Evolutionary conservation across 2,329 filamentous ascomycete genomes (phyloP).

Genomic region (Paecilomyces dactylethromorphus): DNA sequence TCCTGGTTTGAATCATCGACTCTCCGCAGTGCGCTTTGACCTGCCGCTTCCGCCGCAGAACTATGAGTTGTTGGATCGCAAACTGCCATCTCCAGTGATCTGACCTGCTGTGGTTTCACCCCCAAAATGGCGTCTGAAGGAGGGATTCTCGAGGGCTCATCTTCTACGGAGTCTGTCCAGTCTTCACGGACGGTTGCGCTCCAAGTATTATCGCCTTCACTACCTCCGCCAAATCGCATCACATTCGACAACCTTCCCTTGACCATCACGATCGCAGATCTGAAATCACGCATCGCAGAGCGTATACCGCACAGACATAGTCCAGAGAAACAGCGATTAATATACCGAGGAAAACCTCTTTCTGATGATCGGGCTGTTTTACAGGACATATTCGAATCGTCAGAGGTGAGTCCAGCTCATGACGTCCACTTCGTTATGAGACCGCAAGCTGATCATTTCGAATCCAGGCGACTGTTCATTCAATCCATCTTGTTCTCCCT

Average conservation of each 20-base stretch:
- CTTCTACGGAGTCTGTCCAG: background rate
- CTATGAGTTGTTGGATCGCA: background rate
- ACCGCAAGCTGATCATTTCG: background rate
- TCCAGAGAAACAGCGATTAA: conserved; percentile 48
- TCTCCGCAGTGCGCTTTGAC: background rate
- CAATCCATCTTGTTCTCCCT: conserved; percentile 38
- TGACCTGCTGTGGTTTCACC: background rate
- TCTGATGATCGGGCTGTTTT: conserved; percentile 44
- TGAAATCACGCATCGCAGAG: conserved; percentile 48
- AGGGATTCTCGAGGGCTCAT: background rate
- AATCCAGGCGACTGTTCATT: conserved; percentile 19
- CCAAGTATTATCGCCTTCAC: conserved; percentile 36
- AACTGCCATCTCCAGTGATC: background rate
- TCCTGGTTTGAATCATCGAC: background rate
- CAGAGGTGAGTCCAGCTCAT: conserved; percentile 38
- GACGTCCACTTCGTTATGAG: background rate
- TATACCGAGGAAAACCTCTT: conserved; percentile 52
- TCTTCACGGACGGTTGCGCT: conserved; percentile 20
- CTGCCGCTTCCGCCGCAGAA: background rate
- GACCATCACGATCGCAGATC: conserved; percentile 41
- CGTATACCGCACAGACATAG: conserved; percentile 41
- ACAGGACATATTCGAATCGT: conserved; percentile 43
- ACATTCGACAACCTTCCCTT: conserved; percentile 30
- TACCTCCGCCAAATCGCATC: conserved; percentile 29
- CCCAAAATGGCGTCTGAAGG: conserved; percentile 4